phyloP scores from a whole-genome alignment of 441 rosid species.

The Jatropha multifida region DNA sequence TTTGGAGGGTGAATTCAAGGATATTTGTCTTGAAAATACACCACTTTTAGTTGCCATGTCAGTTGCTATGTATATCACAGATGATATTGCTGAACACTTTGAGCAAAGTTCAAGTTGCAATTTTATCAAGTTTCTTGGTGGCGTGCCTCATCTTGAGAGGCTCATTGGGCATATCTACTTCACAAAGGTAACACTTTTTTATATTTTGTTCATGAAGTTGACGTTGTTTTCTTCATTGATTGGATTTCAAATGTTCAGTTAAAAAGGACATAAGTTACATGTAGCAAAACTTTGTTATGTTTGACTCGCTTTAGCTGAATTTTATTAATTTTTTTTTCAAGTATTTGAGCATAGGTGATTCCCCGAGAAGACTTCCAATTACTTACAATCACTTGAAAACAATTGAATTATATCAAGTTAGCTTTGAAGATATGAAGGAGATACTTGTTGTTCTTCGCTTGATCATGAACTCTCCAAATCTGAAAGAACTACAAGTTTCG shows the following conservation, averaged over 20 bases:
- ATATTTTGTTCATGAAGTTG: conserved; percentile 9
- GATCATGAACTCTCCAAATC: conserved; percentile 78
- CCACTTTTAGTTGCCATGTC: conserved; percentile 68
- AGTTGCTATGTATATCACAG: conserved; percentile 85
- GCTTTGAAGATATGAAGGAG: conserved; percentile 86
- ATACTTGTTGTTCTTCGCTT: conserved; percentile 77
- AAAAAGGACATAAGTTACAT: neutral
- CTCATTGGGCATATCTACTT: conserved; percentile 83
- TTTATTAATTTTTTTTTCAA: conserved; percentile 20
- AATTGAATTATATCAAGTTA: conserved; percentile 80
- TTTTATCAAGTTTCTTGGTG: conserved; percentile 75
- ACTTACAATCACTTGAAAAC: conserved; percentile 55
- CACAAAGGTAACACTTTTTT: conserved; percentile 59
- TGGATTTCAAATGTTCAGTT: neutral
- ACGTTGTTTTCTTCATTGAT: neutral
- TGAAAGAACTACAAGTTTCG: conserved; percentile 72
- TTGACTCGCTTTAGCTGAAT: neutral
- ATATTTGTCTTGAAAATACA: conserved; percentile 69
- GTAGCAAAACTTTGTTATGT: neutral
- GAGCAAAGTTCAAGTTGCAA: conserved; percentile 85
- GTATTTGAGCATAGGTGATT: conserved; percentile 92
- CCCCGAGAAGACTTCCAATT: conserved; percentile 55
- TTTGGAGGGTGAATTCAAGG: conserved; percentile 88
- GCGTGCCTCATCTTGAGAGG: conserved; percentile 79
- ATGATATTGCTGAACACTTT: conserved; percentile 65